A percentile compares a stretch with the other conserved stretches of the same genome.
Conservation (phyloP, 1,284 basidiomycete species). For the Laetiporus sulphureus region DNA sequence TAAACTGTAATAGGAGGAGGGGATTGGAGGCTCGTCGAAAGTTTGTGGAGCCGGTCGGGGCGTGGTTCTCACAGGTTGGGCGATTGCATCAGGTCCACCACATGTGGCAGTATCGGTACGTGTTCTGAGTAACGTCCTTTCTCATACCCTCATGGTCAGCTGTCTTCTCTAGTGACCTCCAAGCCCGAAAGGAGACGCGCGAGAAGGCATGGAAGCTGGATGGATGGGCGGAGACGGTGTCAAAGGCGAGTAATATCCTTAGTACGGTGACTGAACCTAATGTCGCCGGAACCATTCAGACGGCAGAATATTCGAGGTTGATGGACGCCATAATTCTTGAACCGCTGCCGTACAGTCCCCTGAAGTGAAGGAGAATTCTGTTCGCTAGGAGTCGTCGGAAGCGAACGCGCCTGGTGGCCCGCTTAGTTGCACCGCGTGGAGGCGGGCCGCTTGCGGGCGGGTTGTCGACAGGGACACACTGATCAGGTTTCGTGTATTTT, state of each 20-base stretch:
- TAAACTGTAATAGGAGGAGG: conserved; percentile 48
- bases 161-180: conserved; percentile 50
- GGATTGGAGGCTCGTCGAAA: conserved; percentile 85
- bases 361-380: conserved; percentile 43
- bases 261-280: conserved; percentile 9
- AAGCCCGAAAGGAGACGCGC: conserved; percentile 74
- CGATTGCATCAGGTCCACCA: conserved; percentile 88
- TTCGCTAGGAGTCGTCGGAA: background rate
- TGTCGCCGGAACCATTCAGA: conserved; percentile 41
- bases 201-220: conserved; percentile 90
- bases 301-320: conserved; percentile 64
- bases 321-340: conserved; percentile 78
- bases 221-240: conserved; percentile 91
- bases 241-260: conserved; percentile 53
- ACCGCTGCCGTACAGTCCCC: conserved; percentile 73
- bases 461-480: no score
- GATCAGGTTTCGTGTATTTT: no score
- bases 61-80: conserved; percentile 93
- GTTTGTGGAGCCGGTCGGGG: conserved; percentile 82
- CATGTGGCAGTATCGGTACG: conserved; percentile 90
- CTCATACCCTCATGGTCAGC: conserved; percentile 6
- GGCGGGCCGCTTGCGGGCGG: no score
- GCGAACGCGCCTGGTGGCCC: background rate
- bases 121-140: conserved; percentile 15
- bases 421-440: background rate